These are phyloP conservation scores for Rhynchosporium agropyri DNA, from an alignment of 2,329 filamentous ascomycete genomes.

Conservation along the genomic window DNA sequence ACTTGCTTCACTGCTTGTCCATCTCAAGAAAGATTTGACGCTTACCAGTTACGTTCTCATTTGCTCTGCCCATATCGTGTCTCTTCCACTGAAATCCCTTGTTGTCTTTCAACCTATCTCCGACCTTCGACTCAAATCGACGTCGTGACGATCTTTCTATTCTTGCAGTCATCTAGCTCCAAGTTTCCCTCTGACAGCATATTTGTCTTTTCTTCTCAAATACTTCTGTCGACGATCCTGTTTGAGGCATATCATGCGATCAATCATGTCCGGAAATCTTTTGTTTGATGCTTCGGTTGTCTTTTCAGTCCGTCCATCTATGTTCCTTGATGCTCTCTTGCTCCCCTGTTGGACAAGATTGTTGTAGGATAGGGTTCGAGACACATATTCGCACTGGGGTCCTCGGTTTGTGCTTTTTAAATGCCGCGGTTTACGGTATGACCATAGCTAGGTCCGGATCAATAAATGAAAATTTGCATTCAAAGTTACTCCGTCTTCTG, in stretches of 20 bases:
- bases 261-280: slow-evolving; percentile 9
- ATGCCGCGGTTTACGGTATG: neutral
- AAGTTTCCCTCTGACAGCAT: slow-evolving; percentile 4
- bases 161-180: slow-evolving; percentile 17
- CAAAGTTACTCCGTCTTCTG: neutral
- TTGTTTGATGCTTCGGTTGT: neutral
- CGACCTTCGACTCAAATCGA: slow-evolving; percentile 11
- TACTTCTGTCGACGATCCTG: slow-evolving; percentile 13
- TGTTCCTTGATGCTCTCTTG: slow-evolving; percentile 25
- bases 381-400: slow-evolving; percentile 5
- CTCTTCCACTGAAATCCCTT: slow-evolving; percentile 9
- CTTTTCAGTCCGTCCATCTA: neutral
- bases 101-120: slow-evolving; percentile 4
- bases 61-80: slow-evolving; percentile 15
- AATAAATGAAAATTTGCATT: neutral
- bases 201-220: neutral
- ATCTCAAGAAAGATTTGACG: slow-evolving; percentile 5
- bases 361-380: slow-evolving; percentile 30
- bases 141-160: slow-evolving; percentile 10
- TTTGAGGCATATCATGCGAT: slow-evolving; percentile 15
- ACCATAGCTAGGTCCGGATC: neutral
- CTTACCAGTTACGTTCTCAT: slow-evolving; percentile 7
- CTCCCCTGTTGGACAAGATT: slow-evolving; percentile 31
- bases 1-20: slow-evolving; percentile 15
- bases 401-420: slow-evolving; percentile 25